Conservation (phyloP, 805 yeast genomes). For the Scheffersomyces ergatensis region DNA sequence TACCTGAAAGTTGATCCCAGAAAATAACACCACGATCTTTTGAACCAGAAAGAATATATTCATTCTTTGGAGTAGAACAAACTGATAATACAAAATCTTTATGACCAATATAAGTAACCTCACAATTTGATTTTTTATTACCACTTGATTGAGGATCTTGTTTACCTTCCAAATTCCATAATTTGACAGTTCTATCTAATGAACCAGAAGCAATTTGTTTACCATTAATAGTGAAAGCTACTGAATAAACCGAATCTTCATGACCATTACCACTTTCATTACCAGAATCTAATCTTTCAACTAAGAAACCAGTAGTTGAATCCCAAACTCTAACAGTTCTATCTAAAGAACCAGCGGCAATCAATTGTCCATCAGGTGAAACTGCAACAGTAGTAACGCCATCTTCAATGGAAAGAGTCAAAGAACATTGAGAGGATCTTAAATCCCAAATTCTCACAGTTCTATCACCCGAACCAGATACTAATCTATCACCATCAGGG, state of each 20-base stretch:
- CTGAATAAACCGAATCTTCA: constrained; percentile 93
- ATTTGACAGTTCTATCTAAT: constrained; percentile 90
- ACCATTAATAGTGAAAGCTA: constrained; percentile 89
- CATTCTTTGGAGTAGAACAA: constrained; percentile 89
- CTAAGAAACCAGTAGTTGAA: constrained; percentile 84
- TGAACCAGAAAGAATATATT: constrained; percentile 89
- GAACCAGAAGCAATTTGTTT: constrained; percentile 93
- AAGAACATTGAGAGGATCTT: constrained; percentile 81
- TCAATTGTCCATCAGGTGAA: constrained; percentile 88
- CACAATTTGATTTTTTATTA: constrained; percentile 60
- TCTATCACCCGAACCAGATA: constrained; percentile 94
- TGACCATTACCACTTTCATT: constrained; percentile 89
- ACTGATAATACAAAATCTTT: constrained; percentile 93
- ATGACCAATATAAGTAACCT: constrained; percentile 92
- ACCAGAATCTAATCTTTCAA: constrained; percentile 89
- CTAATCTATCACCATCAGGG: constrained; percentile 90
- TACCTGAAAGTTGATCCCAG: constrained; percentile 93
- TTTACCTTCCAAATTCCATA: constrained; percentile 83
- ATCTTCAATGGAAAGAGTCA: constrained; percentile 89
- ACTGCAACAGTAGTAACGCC: constrained; percentile 98
- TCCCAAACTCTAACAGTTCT: constrained; percentile 97
- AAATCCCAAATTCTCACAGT: constrained; percentile 97
- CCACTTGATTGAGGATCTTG: constrained; percentile 24
- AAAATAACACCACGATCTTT: constrained; percentile 96
- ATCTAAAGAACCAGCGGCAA: constrained; percentile 96